Conservation (phyloP, 1,139 yeast species). For the Diutina scorzettiae region DNA sequence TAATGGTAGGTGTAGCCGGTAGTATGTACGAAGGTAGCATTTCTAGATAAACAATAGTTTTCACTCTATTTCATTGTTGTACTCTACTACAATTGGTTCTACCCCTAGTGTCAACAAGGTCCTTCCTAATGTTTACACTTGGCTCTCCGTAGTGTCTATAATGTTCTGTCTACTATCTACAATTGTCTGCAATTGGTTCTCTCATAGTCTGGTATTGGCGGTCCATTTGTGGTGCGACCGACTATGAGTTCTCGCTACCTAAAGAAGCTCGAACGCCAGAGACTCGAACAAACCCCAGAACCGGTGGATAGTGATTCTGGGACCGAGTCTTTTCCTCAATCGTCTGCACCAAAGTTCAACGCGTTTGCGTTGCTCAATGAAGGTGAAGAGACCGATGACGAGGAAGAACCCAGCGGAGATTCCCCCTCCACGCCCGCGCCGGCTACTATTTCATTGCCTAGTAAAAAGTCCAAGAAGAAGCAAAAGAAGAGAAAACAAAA, state of each 20-base stretch:
- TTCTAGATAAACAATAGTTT: too few relatives aligned
- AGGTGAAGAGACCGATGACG: constrained; percentile 23
- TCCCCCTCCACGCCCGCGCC: background rate
- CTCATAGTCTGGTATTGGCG: too few relatives aligned
- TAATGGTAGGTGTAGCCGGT: too few relatives aligned
- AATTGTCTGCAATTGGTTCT: too few relatives aligned
- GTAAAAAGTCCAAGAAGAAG: constrained; percentile 12
- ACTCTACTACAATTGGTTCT: too few relatives aligned
- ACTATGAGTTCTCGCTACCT: constrained; percentile 4
- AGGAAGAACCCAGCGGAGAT: constrained; percentile 9
- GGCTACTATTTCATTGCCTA: constrained; percentile 8
- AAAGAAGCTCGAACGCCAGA: background rate
- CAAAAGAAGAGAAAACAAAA: constrained; percentile 7
- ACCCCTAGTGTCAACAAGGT: too few relatives aligned
- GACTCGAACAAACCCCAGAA: background rate
- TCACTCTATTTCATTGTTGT: too few relatives aligned
- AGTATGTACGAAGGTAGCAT: too few relatives aligned
- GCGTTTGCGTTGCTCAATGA: constrained; percentile 42
- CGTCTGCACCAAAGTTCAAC: too few relatives aligned
- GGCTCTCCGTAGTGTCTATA: too few relatives aligned
- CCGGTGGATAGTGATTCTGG: constrained; percentile 13
- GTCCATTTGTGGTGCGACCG: background rate
- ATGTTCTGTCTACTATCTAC: too few relatives aligned
- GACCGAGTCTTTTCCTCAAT: constrained; percentile 8
- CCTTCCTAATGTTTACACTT: too few relatives aligned